Base-by-base conservation (phyloP, 305 asterid species). In the Solanum hybrid region DNA sequence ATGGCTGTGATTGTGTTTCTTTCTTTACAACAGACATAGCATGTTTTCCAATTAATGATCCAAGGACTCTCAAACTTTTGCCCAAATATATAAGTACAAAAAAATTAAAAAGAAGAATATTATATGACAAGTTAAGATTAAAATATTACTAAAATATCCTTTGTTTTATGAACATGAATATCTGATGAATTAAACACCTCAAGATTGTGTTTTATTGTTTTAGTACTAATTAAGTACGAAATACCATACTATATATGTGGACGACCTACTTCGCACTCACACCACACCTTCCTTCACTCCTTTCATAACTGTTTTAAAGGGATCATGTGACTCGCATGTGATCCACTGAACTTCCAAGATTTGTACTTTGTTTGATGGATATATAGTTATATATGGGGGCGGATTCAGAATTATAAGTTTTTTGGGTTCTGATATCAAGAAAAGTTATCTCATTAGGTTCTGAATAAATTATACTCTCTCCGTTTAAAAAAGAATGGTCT, bases 1-100 rank as follows among this genome's bases (percentile, higher is more conserved):
- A 88, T 72, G 89, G 89, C 84, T 37, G 89, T 88, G 85, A 88
- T 88, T 88, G 89, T 75, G 89, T 77, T 37, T 88, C 83, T 26
- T 88, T 75, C 76, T 37, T n/a, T 84, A 31, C 88, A 26, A 45
- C 41, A 45, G 88, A 84, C 88, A 84, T 84, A 1, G 72, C 81
- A 73, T 27, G 89, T 88, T 72, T 75, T 2, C 14, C 7, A 75
- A 83, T 88, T 88, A 88, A 73, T 88, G 89, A 88, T 38, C 38
- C 22, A 37, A 73, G 41, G 89, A 84, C 76, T 84, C 77, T 8
- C 41, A 84, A 61, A 84, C 88, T 84, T 84, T 20, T 37, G 70
- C 38, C 36, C 20, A 70, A 73, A 87, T 87, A 45, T 68, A 87
- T 37, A 36, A 26, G 83, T 31, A 73, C 84, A 38, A 87, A 76